Evolutionary conservation across 2,329 filamentous ascomycete genomes (phyloP).

Genomic region (Venturia oleaginea): DNA sequence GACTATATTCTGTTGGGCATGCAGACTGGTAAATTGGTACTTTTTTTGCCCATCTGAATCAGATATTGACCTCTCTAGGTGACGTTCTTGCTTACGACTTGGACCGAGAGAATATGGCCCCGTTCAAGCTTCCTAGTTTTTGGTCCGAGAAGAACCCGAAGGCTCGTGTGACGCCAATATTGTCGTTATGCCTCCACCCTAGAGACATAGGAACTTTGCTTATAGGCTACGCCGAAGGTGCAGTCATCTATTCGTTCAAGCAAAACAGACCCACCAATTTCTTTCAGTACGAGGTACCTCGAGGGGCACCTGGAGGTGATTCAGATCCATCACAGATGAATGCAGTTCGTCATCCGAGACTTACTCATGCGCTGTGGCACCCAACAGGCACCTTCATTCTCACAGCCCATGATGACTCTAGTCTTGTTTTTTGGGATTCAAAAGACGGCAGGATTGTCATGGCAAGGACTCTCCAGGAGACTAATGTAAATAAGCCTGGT

Average conservation of each 20-base stretch:
- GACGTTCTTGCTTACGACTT: slow-evolving; percentile 91
- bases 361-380: slow-evolving; percentile 87
- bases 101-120: slow-evolving; percentile 66
- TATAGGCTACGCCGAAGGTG: slow-evolving; percentile 83
- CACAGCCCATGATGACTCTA: slow-evolving; percentile 83
- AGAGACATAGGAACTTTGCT: slow-evolving; percentile 85
- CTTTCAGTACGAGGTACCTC: slow-evolving; percentile 74
- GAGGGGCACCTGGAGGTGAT: slow-evolving; percentile 72
- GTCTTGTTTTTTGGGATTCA: slow-evolving; percentile 87
- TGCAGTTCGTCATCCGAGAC: slow-evolving; percentile 56
- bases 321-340: slow-evolving; percentile 54
- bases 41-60: background rate
- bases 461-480: slow-evolving; percentile 70
- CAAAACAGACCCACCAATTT: slow-evolving; percentile 69
- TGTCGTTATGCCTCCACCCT: slow-evolving; percentile 78
- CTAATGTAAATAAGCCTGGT: slow-evolving; percentile 61
- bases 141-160: slow-evolving; percentile 68
- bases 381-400: slow-evolving; percentile 84
- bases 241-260: slow-evolving; percentile 90
- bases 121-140: slow-evolving; percentile 77
- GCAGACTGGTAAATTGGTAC: slow-evolving; percentile 47
- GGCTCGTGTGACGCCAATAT: slow-evolving; percentile 54
- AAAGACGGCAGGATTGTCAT: slow-evolving; percentile 79
- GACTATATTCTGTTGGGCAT: slow-evolving; percentile 88
- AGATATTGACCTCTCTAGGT: slow-evolving; percentile 32